phyloP scores from a whole-genome alignment of 331 rosid species.

The Malus hybrid region DNA sequence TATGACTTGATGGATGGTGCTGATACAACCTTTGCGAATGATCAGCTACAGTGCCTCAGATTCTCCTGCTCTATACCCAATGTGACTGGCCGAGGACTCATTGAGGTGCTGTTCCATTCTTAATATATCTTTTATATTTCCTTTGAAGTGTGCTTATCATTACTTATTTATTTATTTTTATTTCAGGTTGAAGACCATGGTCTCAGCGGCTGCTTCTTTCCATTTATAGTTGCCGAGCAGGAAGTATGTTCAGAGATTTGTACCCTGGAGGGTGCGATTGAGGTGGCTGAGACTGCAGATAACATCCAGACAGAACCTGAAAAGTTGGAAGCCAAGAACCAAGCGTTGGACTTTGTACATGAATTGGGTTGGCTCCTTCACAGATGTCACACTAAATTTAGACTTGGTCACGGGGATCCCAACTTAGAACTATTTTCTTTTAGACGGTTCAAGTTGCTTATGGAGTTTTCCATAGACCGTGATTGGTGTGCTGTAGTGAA shows the following conservation, averaged over 20 bases:
- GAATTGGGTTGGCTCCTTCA: conserved; percentile 94
- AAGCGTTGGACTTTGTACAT: conserved; percentile 59
- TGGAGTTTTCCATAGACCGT: conserved; percentile 75
- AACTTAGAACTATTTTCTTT: conserved; percentile 46
- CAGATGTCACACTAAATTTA: conserved; percentile 37
- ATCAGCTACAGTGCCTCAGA: conserved; percentile 48
- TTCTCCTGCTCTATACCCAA: conserved; percentile 60
- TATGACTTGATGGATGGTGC: conserved; percentile 44
- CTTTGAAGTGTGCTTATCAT: not conserved
- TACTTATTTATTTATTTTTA: not conserved
- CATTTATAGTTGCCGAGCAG: conserved; percentile 77
- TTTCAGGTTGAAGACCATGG: conserved; percentile 79
- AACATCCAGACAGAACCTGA: conserved; percentile 24
- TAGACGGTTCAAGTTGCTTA: conserved; percentile 59
- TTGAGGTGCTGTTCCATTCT: conserved; percentile 45
- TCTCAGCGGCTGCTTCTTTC: conserved; percentile 73
- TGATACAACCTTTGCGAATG: conserved; percentile 30
- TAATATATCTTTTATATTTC: not conserved
- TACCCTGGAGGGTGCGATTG: conserved; percentile 51
- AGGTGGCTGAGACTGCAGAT: conserved; percentile 33
- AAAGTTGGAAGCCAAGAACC: conserved; percentile 49
- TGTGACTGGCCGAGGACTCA: conserved; percentile 69
- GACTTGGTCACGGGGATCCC: conserved; percentile 49
- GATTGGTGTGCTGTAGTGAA: conserved; percentile 86
- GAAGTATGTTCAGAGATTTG: conserved; percentile 79